A percentile compares a stretch with the other conserved stretches of the same genome.
These are phyloP conservation scores for Candida sanyaensis DNA, from an alignment of 1,139 yeast species.

Conservation along the genomic window DNA sequence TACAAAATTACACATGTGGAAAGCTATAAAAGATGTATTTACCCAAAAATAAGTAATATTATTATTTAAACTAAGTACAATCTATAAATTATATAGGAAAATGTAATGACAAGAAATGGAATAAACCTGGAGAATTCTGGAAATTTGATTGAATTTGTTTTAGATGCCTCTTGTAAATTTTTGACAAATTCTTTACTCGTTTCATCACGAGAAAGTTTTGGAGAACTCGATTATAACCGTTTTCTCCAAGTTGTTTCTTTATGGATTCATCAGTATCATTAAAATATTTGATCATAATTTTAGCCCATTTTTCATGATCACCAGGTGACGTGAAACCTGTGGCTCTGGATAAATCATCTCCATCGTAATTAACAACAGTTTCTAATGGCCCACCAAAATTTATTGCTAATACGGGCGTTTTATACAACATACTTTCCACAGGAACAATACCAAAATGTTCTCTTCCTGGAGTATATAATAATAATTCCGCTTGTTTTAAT, in stretches of 20 bases:
- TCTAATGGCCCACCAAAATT: conserved; percentile 94
- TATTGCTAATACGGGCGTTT: conserved; percentile 83
- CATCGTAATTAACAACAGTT: conserved; percentile 56
- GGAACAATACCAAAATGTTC: conserved; percentile 99
- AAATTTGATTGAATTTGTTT: not conserved
- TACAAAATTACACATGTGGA: conserved; percentile 31
- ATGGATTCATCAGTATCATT: conserved; percentile 28
- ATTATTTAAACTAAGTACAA: not conserved
- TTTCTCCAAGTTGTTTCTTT: conserved; percentile 39
- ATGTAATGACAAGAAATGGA: not conserved
- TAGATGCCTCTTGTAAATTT: conserved; percentile 17
- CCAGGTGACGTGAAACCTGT: conserved; percentile 79
- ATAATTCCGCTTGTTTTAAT: conserved; percentile 54
- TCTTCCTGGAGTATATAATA: conserved; percentile 84
- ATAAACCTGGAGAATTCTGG: conserved; percentile 1
- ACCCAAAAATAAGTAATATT: conserved; percentile 12
- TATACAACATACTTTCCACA: conserved; percentile 84
- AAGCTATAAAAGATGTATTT: conserved; percentile 35
- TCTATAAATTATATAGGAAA: conserved; percentile 7
- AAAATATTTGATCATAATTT: conserved; percentile 49
- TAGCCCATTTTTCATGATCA: conserved; percentile 62
- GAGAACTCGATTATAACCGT: conserved; percentile 56
- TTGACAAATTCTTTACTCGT: conserved; percentile 57
- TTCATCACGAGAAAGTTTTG: conserved; percentile 58
- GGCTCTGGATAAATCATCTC: conserved; percentile 40